Evolutionary conservation across 2,329 filamentous ascomycete genomes (phyloP), one percentile per base, ranked within the genome.

Genomic region (Botrytis fragariae): DNA sequence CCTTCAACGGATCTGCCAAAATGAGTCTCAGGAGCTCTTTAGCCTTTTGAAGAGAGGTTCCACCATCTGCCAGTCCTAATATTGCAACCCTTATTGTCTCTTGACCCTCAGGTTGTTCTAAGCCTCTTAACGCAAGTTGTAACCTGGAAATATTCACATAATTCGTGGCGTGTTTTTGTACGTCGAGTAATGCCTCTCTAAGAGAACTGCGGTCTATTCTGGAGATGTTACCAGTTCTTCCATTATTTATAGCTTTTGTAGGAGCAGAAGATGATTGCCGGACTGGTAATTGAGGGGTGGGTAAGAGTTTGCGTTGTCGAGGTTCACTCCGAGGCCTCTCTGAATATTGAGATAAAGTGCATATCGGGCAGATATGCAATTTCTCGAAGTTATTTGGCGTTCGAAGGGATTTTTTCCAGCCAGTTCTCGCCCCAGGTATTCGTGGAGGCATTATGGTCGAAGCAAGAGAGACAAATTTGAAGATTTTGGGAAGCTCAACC

Each of bases 91-190:
- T 84, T 45, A 91, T 84, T 3, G 87, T 84, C 80, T 91, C 89
- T 51, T 85, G 79, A 6, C 89, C 89, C 0, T 87, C 82, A 2
- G 81, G 79, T 78, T 91, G 87, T 48, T 87, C 85, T 74, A 91
- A 81, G 35, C 92, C 90, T 75, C 89, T 87, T 35, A 93, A 83
- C 20, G 92, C 92, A 77, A 95, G 87, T 81, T 93, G 91, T 63
- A 95, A 80, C 72, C 91, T 86, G 44, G 91, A 89, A n/a, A 91
- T 85, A 78, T 92, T 92, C 71, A 92, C 86, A 77, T 90, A 87
- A 73, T 85, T 87, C 37, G 88, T 86, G 2, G 89, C 89, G 67
- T 88, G 84, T 69, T 87, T 87, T 77, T 92, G 86, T 4, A 95
- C 84, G 35, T 88, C 86, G 2, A 85, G 81, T 0, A 95, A 84